These are phyloP conservation scores for Blepharisma undulans DNA, from an alignment of 169 alveolate species.

Conservation along the genomic window DNA sequence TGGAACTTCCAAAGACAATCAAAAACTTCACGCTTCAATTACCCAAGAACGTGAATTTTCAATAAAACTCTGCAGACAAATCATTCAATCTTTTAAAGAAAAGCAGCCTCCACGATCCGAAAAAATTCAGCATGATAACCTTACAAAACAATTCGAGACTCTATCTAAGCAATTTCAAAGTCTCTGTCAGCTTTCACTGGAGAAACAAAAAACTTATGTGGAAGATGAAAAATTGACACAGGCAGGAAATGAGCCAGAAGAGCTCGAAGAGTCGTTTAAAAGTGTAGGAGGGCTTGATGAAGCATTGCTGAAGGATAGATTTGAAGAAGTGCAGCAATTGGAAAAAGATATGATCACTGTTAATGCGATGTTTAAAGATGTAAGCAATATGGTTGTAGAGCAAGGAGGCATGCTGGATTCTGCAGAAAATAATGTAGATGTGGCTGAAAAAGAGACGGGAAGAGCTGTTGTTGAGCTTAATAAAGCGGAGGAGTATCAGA, in stretches of 20 bases:
- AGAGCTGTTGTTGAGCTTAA: constrained; percentile 9
- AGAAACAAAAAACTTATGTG: background rate
- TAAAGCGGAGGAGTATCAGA: constrained; percentile 14
- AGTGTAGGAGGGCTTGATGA: background rate
- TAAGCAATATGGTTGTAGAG: constrained; percentile 9
- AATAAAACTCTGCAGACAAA: background rate
- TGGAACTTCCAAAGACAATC: background rate
- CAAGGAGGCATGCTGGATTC: constrained; percentile 16
- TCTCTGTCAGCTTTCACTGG: background rate
- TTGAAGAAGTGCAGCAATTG: background rate
- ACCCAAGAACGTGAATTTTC: background rate
- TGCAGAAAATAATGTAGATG: background rate
- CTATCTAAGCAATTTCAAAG: background rate
- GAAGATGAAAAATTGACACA: background rate
- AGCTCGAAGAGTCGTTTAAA: background rate
- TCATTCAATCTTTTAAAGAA: background rate
- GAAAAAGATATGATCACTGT: constrained; percentile 28
- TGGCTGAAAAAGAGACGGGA: constrained; percentile 5
- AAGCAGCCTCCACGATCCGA: background rate
- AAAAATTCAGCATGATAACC: constrained; percentile 16
- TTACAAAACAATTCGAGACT: background rate
- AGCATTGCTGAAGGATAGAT: background rate
- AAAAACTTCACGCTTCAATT: background rate
- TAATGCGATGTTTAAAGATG: constrained; percentile 4
- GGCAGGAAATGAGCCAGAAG: background rate